A percentile compares a stretch with the other conserved stretches of the same genome.
phyloP scores from a whole-genome alignment of 139 green algal genomes.

The Chlorella sp. region DNA sequence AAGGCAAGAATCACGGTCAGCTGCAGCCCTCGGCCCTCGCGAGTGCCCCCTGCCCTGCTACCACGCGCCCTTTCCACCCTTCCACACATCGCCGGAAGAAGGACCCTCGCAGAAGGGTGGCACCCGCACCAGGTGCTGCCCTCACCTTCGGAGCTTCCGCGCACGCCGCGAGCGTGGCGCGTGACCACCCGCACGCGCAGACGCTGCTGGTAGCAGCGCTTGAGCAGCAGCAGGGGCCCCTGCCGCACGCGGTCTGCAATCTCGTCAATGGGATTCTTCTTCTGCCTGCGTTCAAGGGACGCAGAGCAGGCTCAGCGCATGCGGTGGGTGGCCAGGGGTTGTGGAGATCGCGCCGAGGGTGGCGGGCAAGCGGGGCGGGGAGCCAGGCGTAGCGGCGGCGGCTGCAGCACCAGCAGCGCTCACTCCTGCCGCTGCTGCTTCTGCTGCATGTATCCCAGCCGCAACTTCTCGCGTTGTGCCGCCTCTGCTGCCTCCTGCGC shows the following conservation, averaged over 20 bases:
- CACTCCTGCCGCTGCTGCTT: constrained; percentile 24
- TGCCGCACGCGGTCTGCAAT: constrained; percentile 39
- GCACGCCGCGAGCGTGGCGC: constrained; percentile 68
- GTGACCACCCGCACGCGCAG: constrained; percentile 70
- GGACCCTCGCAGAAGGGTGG: too few species aligned
- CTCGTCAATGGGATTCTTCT: constrained; percentile 22
- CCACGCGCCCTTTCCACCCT: too few species aligned
- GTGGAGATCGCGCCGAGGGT: not conserved
- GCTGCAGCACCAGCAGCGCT: not conserved
- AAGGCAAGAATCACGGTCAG: too few species aligned
- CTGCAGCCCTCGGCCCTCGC: too few species aligned
- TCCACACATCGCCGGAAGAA: too few species aligned
- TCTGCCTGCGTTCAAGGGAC: not conserved
- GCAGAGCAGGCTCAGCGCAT: not conserved
- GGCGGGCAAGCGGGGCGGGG: not conserved
- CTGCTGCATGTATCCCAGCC: constrained; percentile 14
- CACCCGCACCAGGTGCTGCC: too few species aligned
- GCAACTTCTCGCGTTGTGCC: constrained; percentile 6
- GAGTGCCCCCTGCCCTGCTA: too few species aligned
- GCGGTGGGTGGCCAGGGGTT: not conserved
- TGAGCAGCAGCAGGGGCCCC: constrained; percentile 60
- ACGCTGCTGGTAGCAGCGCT: constrained; percentile 22
- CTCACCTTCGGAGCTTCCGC: constrained; percentile 56
- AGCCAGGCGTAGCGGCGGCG: not conserved
- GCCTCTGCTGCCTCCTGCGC: constrained; percentile 26